These are phyloP conservation scores for Sequoiadendron giganteum DNA, from an alignment of 75 land plant genomes.

Conservation along the genomic window DNA sequence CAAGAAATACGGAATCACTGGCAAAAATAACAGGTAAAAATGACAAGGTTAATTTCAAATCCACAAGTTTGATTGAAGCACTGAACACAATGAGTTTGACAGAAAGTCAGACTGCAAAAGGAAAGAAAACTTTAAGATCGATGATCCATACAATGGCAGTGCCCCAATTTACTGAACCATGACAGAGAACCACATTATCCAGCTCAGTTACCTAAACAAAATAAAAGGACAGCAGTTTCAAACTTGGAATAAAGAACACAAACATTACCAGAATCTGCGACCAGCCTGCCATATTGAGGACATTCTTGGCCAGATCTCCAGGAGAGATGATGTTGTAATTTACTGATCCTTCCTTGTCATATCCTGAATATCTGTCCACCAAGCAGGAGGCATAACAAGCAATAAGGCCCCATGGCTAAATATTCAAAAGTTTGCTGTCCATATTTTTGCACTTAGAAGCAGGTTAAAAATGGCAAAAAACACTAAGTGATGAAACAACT, in stretches of 20 bases:
- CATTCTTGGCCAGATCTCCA: conserved; percentile 6
- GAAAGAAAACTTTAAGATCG: neutral
- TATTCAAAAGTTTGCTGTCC: neutral
- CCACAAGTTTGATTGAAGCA: neutral
- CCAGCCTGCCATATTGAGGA: conserved; percentile 5
- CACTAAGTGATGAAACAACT: neutral
- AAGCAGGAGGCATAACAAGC: neutral
- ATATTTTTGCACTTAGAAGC: neutral
- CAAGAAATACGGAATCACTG: neutral
- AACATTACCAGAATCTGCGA: conserved; percentile 5
- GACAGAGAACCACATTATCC: neutral
- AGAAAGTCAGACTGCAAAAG: neutral
- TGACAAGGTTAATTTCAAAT: neutral
- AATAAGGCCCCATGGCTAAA: neutral
- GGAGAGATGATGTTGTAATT: conserved; percentile 9
- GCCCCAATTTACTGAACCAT: neutral
- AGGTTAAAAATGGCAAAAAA: neutral
- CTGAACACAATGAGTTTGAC: neutral
- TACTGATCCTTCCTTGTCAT: neutral
- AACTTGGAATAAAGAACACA: conserved; percentile 1
- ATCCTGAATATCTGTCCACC: neutral
- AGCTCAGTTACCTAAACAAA: neutral
- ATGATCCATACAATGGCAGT: neutral
- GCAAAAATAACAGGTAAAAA: neutral
- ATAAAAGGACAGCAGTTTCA: neutral